Base-by-base conservation (phyloP, 495 filamentous ascomycete species). In the Podospora sp. region DNA sequence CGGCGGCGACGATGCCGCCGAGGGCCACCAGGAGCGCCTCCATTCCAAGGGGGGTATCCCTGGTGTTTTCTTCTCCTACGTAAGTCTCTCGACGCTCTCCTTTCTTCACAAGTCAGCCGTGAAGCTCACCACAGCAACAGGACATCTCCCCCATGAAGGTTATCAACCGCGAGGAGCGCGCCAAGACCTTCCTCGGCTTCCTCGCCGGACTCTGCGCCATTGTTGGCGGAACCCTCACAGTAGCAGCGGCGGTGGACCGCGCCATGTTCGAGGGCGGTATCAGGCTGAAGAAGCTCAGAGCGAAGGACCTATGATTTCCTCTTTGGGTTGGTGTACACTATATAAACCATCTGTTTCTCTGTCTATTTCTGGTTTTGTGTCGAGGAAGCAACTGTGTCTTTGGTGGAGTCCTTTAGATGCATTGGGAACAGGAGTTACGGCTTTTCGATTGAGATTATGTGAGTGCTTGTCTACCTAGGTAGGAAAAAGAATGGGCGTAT, bases 81-180 rank as follows among this genome's bases (percentile, higher is more conserved):
- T 92, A 80, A 83, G 86, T 87, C 14, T 27, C 16, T 12, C 26
- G 16, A 35, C 7, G 27, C 18, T 67, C 16, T 52, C 14, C 26
- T n/a, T 21, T n/a, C 22, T n/a, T n/a, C n/a, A n/a, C n/a, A n/a
- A 21, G 1, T 27, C 14, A 27, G 58, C 66, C 26, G 35, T 65
- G 50, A 49, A 66, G 24, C 56, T n/a, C 51, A 6, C 67, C n/a
- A 67, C 24, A 33, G 29, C 29, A 61, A 40, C 66, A 93, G 89
- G 95, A 99, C 76, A 98, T 99, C 79, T 98, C 95, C 2, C 95
- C 95, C 29, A 98, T 99, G 96, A 99, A 98, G 80, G 96, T 99
- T 52, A 91, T 99, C 81, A 99, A 98, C 82, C 88, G 93, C 50
- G 95, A 99, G 82, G 90, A 90, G 68, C 88, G 92, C 21, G 80